These are phyloP conservation scores for Calonectria pseudoturangicola DNA, from an alignment of 2,329 filamentous ascomycete species.

Conservation along the genomic window DNA sequence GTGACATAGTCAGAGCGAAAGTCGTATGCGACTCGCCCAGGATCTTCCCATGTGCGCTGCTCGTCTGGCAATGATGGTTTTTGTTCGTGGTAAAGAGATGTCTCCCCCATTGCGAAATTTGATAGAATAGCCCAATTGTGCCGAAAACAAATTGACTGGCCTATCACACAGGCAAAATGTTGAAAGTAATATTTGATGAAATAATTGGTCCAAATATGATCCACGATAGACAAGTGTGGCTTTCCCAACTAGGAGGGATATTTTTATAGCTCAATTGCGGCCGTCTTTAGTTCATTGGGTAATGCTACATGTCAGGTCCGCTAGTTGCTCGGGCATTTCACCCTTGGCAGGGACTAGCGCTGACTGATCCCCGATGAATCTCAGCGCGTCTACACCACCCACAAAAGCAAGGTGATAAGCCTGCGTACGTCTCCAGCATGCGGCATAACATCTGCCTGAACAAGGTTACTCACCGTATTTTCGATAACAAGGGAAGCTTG, in stretches of 20 bases:
- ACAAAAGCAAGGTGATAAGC: neutral
- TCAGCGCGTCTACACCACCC: too few relatives aligned
- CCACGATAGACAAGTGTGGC: too few relatives aligned
- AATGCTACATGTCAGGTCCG: too few relatives aligned
- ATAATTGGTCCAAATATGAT: too few relatives aligned
- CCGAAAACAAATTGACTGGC: neutral
- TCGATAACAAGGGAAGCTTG: neutral
- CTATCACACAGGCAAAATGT: neutral
- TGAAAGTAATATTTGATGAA: too few relatives aligned
- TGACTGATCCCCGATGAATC: neutral
- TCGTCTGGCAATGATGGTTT: neutral
- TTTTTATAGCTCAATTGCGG: neutral
- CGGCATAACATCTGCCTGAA: neutral
- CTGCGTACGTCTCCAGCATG: neutral
- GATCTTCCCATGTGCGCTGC: neutral
- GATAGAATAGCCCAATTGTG: neutral
- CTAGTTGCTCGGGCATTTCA: neutral
- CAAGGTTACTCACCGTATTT: neutral
- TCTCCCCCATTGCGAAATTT: neutral
- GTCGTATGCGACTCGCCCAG: neutral
- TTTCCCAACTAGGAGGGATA: neutral
- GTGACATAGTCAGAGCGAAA: constrained; percentile 7
- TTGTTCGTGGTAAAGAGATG: neutral
- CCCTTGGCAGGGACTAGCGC: neutral
- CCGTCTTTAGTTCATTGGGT: too few relatives aligned